Evolutionary conservation across 1,139 yeast genomes (phyloP).

Genomic region (Hansenula sp.): DNA sequence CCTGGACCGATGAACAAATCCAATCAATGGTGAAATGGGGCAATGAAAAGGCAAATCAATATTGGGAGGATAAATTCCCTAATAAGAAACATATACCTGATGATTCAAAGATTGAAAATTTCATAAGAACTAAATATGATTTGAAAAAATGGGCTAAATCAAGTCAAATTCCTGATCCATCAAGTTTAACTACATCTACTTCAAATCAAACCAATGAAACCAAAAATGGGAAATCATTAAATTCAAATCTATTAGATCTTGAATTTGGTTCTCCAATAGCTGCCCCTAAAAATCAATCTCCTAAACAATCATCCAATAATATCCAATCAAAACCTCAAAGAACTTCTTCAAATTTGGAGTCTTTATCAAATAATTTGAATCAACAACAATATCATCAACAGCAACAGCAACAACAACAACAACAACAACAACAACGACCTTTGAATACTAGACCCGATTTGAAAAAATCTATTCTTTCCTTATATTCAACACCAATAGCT

Average conservation of each 20-base stretch:
- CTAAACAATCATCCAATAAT: conserved; percentile 1
- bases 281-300: conserved; percentile 6
- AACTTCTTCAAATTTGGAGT: conserved; percentile 11
- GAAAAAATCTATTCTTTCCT: conserved; percentile 84
- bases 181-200: conserved; percentile 5
- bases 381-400: conserved; percentile 14
- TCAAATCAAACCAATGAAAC: not conserved
- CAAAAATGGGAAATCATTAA: conserved; percentile 13
- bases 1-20: conserved; percentile 95
- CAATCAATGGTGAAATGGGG: conserved; percentile 86
- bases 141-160: conserved; percentile 73
- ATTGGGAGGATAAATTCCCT: conserved; percentile 83
- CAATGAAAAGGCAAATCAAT: conserved; percentile 67
- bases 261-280: conserved; percentile 28
- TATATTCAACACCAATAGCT: conserved; percentile 71
- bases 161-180: conserved; percentile 21
- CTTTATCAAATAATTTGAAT: conserved; percentile 1
- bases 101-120: conserved; percentile 81
- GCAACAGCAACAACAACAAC: conserved; percentile 12
- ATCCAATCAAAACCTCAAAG: too few relatives aligned
- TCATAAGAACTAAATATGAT: conserved; percentile 88
- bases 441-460: conserved; percentile 59
- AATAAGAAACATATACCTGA: conserved; percentile 67
- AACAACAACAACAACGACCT: conserved; percentile 11
- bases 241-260: conserved; percentile 26